phyloP scores from a whole-genome alignment of 1,284 basidiomycete genomes.

The Rhodotorula sp. region DNA sequence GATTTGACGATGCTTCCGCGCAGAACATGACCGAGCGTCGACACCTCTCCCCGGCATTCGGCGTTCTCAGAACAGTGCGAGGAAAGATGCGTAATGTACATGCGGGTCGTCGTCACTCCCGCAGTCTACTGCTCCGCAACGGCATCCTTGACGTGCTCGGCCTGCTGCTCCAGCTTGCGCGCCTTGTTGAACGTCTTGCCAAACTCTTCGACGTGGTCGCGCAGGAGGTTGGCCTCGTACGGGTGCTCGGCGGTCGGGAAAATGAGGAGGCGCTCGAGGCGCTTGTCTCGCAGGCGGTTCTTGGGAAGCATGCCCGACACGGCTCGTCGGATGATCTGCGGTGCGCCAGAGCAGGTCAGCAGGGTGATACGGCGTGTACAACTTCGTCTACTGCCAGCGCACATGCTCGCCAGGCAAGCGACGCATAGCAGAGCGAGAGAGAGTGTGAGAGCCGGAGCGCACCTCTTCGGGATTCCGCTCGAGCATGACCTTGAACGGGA shows the following conservation, averaged over 20 bases:
- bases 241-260: constrained; percentile 61
- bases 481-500: constrained; percentile 78
- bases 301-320: constrained; percentile 97
- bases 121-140: neutral
- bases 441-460: constrained; percentile 48
- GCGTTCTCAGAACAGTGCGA: too few species aligned
- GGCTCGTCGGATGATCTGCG: constrained; percentile 89
- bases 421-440: neutral
- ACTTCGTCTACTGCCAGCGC: too few species aligned
- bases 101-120: neutral
- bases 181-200: constrained; percentile 32
- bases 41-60: too few species aligned
- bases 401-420: too few species aligned
- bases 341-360: neutral
- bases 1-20: too few species aligned
- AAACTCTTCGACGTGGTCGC: constrained; percentile 39
- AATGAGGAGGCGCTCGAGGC: constrained; percentile 80
- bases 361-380: neutral
- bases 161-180: constrained; percentile 8
- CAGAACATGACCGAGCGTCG: too few species aligned
- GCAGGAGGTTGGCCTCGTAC: constrained; percentile 48
- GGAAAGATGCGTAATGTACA: neutral
- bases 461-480: constrained; percentile 87
- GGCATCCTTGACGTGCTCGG: constrained; percentile 7
- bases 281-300: constrained; percentile 83